phyloP scores from a whole-genome alignment of 495 filamentous ascomycete genomes.

The Rusavskia elegans region DNA sequence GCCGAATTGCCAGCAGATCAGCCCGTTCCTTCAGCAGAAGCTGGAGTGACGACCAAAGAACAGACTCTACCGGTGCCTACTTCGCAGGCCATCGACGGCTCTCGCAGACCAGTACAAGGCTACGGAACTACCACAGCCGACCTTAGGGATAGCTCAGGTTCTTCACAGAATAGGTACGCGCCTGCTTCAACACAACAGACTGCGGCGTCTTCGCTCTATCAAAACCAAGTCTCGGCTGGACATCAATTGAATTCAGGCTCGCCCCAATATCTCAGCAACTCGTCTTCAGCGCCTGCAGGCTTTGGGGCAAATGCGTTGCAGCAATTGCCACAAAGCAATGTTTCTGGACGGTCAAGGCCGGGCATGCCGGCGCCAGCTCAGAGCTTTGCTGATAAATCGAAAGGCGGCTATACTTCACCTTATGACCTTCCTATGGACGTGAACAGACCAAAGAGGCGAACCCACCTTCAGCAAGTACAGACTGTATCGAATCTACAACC shows the following conservation, averaged over 20 bases:
- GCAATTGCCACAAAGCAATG: background rate
- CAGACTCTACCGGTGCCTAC: background rate
- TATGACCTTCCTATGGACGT: conserved; percentile 92
- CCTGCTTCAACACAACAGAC: conserved; percentile 1
- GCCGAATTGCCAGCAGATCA: conserved; percentile 36
- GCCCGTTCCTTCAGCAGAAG: conserved; percentile 46
- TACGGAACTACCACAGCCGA: conserved; percentile 18
- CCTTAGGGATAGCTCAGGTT: conserved; percentile 6
- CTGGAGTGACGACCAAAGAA: conserved; percentile 60
- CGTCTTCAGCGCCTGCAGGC: background rate
- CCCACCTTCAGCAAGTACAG: conserved; percentile 25
- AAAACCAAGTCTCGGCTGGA: conserved; percentile 8
- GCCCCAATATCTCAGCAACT: background rate
- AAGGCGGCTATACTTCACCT: conserved; percentile 81
- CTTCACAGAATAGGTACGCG: background rate
- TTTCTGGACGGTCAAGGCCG: conserved; percentile 9
- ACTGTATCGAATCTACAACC: conserved; percentile 11
- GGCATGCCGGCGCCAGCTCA: conserved; percentile 29
- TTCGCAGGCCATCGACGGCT: conserved; percentile 7
- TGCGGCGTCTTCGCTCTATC: conserved; percentile 8
- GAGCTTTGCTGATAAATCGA: conserved; percentile 80
- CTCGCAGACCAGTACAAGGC: conserved; percentile 16
- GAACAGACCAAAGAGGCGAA: conserved; percentile 45
- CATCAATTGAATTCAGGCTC: conserved; percentile 1
- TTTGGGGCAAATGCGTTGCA: background rate